Evolutionary conservation across 2,329 filamentous ascomycete species (phyloP).

Genomic region (Chaetomiaceae sp.): DNA sequence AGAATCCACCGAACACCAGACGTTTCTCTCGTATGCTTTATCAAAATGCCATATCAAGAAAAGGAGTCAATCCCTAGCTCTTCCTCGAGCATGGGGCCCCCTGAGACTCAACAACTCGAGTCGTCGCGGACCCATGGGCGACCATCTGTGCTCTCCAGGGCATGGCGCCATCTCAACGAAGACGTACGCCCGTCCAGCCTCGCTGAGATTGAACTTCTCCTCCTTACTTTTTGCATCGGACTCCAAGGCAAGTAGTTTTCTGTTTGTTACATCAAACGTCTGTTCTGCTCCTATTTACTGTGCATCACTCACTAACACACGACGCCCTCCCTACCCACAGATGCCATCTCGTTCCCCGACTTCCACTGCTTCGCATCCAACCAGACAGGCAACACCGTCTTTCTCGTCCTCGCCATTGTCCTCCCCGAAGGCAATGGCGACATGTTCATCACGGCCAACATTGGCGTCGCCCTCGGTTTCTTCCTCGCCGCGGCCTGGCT

Average conservation of each 20-base stretch:
- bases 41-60: conserved; percentile 2
- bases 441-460: conserved; percentile 49
- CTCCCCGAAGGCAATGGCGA: conserved; percentile 43
- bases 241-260: conserved; percentile 39
- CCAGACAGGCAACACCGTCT: conserved; percentile 61
- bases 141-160: conserved; percentile 7
- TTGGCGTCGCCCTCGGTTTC: conserved; percentile 49
- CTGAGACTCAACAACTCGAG: neutral
- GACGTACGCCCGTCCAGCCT: conserved; percentile 37
- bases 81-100: neutral
- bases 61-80: neutral
- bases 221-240: conserved; percentile 47
- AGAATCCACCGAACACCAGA: neutral
- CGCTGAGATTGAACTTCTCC: conserved; percentile 42
- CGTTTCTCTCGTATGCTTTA: neutral
- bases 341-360: conserved; percentile 56
- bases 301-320: neutral
- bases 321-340: conserved; percentile 30
- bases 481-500: conserved; percentile 52
- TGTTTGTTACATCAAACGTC: too few relatives aligned
- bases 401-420: conserved; percentile 49
- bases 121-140: neutral
- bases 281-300: too few relatives aligned
- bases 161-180: conserved; percentile 29
- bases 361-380: conserved; percentile 61